Evolutionary conservation across 306 rosid genomes (phyloP), one percentile per base, ranked within the genome.

Genomic region (Canavalia ensiformis): DNA sequence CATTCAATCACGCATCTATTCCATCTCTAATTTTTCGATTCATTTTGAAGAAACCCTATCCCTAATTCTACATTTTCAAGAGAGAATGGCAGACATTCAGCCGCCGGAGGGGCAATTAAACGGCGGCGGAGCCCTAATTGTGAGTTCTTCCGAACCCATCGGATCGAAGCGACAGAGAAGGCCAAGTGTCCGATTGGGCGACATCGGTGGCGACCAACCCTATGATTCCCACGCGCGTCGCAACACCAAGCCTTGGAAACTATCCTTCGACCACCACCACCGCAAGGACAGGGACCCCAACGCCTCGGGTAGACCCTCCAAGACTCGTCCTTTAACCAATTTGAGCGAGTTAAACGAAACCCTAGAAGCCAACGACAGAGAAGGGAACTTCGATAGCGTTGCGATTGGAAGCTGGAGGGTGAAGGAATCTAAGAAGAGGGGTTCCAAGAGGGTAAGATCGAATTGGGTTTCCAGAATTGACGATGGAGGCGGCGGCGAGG

Each of bases 161-260:
- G 97, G 85, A 70, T 80, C 96, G 25, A 95, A 93, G 91, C 95
- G 99, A 0, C 98, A 93, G 81, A 77, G 99, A 5, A 83, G 96
- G 28, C 99, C 99, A 0, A 95, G 98, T 68, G 98, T 95, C 67
- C 90, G 98, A 66, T 87, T 95, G 56, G 99, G 98, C 49, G 98
- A 95, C 76, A 93, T 95, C 88, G 99, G 99, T 25, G 97, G 94
- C n/a, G 98, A 93, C 89, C 97, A 86, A 75, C 89, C 90, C 45
- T 91, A 89, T 80, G 98, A 95, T 44, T 88, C 97, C 41, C 91
- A 90, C 25, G 68, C 72, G 13, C 98, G 98, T 18, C 97, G 97
- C 37, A 72, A 18, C 74, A 56, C 68, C 31, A 95, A 91, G 87
- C 91, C 83, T 0, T 95, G 97, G 98, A 90, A 88, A 87, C 79